Evolutionary conservation across 371 early-diverging fungal species (phyloP).

Genomic region (Apophysomyces trapeziformis): DNA sequence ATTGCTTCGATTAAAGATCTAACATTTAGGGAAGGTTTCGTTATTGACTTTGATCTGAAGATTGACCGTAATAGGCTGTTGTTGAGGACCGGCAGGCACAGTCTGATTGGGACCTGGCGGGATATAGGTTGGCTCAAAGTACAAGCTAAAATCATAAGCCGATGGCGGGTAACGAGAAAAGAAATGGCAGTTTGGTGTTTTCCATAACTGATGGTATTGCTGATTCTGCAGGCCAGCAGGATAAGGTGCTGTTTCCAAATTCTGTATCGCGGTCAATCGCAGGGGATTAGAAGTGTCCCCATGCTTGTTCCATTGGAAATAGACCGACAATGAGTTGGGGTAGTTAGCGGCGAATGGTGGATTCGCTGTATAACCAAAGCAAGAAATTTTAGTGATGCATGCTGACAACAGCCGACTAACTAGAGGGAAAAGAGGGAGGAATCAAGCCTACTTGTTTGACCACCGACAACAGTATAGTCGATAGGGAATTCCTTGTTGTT

Average conservation of each 20-base stretch:
- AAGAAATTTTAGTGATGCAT: background rate
- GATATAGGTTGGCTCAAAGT: slow-evolving; percentile 20
- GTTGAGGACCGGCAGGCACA: slow-evolving; percentile 18
- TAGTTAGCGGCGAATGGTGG: slow-evolving; percentile 23
- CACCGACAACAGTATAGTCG: slow-evolving; percentile 27
- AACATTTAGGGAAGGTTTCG: slow-evolving; percentile 28
- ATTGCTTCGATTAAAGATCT: background rate
- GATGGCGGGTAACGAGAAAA: slow-evolving; percentile 29
- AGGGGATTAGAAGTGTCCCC: slow-evolving; percentile 19
- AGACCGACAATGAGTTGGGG: slow-evolving; percentile 18
- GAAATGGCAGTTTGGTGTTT: slow-evolving; percentile 31
- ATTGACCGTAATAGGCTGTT: slow-evolving; percentile 18
- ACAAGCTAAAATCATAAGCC: slow-evolving; percentile 20
- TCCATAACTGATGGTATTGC: slow-evolving; percentile 22
- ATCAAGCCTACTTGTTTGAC: slow-evolving; percentile 25
- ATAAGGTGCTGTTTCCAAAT: slow-evolving; percentile 12
- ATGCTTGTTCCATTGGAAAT: slow-evolving; percentile 27
- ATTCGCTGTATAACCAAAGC: slow-evolving; percentile 2
- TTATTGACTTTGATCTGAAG: slow-evolving; percentile 26
- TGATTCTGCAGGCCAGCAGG: slow-evolving; percentile 29
- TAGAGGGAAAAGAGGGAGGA: too few species aligned
- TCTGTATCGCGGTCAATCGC: slow-evolving; percentile 13
- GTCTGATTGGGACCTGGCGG: background rate
- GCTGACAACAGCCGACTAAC: background rate
- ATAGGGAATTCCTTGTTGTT: slow-evolving; percentile 23